Base-by-base conservation (phyloP, 2,329 filamentous ascomycete genomes). In the Penicillium sclerotigenum region DNA sequence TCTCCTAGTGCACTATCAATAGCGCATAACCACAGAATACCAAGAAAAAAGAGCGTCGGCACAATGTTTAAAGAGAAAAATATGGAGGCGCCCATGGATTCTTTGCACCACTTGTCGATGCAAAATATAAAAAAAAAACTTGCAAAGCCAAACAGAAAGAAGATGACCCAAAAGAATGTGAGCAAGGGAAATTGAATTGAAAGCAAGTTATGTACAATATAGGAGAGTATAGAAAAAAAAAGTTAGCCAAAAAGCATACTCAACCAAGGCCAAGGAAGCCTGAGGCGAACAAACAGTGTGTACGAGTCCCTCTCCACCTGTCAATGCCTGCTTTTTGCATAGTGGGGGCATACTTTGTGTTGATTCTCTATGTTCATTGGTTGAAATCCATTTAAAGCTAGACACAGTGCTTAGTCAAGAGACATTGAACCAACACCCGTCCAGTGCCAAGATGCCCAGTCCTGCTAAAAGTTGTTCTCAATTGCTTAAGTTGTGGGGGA, bases 31-130 rank as follows among this genome's bases (percentile, higher is more conserved):
- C 68, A 45, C 34, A 67, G 43, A 18, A 66, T 38, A 34, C 67
- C 47, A 22, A 66, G 49, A 29, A 57, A 26, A 3, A 61, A 34
- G 38, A 62, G 49, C 24, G 55, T 48, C 31, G 55, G 43, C 22
- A 38, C 24, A 22, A 42, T 56, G 54, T 58, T 59, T 56, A 36
- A 47, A 43, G 58, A 60, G 49, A 56, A 57, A 50, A 33, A 47
- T 49, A 58, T 59, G 42, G 53, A 59, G 58, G 48, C 57, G 42
- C 63, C 52, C 70, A 72, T 72, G 57, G 48, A 58, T 62, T 45
- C 54, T 68, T 65, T 54, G 65, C 63, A 68, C 69, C 62, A 66
- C 62, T 52, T 36, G 45, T 46, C 40, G 24, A 36, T 41, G 38
- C 54, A 29, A 48, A 29, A 41, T 34, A 43, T 13, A 14, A 20